Evolutionary conservation across 768 basidiomycete species (phyloP).

Genomic region (Amanita molliuscula): DNA sequence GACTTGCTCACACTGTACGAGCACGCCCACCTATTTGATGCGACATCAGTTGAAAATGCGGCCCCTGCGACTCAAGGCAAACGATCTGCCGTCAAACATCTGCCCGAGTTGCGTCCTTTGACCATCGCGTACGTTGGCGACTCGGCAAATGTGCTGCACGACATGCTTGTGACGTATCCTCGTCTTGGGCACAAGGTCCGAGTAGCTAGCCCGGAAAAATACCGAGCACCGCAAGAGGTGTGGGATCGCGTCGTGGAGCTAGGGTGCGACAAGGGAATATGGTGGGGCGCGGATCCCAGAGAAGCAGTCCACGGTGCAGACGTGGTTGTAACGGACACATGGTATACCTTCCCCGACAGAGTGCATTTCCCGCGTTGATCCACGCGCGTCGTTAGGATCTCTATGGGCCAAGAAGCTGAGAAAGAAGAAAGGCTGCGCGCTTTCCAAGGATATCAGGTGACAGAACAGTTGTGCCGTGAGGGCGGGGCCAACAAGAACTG

Average conservation of each 20-base stretch:
- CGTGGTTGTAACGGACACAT: slow-evolving; percentile 96
- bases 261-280: slow-evolving; percentile 60
- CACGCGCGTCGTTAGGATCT: slow-evolving; percentile 53
- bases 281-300: slow-evolving; percentile 68
- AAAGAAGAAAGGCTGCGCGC: slow-evolving; percentile 77
- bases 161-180: slow-evolving; percentile 94
- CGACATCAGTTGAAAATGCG: slow-evolving; percentile 9
- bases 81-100: slow-evolving; percentile 4
- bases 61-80: slow-evolving; percentile 1
- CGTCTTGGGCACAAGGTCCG: slow-evolving; percentile 82
- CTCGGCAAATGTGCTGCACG: slow-evolving; percentile 90
- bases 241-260: slow-evolving; percentile 76
- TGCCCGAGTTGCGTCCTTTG: slow-evolving; percentile 59
- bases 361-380: not conserved
- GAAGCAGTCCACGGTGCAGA: slow-evolving; percentile 88
- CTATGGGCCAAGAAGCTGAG: slow-evolving; percentile 98
- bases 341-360: slow-evolving; percentile 36
- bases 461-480: slow-evolving; percentile 71
- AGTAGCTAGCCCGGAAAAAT: slow-evolving; percentile 71
- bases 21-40: slow-evolving; percentile 44
- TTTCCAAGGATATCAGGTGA: slow-evolving; percentile 91
- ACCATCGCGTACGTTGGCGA: slow-evolving; percentile 94
- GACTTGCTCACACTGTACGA: slow-evolving; percentile 89
- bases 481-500: slow-evolving; percentile 81
- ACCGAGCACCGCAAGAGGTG: slow-evolving; percentile 62